These are phyloP conservation scores for Echinosophora koreensis DNA, from an alignment of 306 rosid genomes.

Conservation along the genomic window DNA sequence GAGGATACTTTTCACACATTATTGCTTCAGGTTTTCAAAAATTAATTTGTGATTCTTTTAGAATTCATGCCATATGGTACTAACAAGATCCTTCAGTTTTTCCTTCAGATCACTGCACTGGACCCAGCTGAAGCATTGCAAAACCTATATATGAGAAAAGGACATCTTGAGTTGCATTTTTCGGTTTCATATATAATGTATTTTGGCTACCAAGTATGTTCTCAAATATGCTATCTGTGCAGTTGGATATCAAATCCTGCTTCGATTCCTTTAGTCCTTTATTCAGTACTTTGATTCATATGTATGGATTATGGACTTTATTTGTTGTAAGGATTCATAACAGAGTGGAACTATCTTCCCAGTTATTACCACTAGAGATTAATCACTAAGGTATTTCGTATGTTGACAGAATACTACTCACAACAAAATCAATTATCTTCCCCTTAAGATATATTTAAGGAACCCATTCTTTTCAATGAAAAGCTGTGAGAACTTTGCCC, in stretches of 20 bases:
- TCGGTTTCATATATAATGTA: slow-evolving; percentile 28
- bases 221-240: slow-evolving; percentile 67
- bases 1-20: too few relatives aligned
- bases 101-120: slow-evolving; percentile 56
- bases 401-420: too few relatives aligned
- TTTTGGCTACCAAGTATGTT: slow-evolving; percentile 44
- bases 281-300: slow-evolving; percentile 11
- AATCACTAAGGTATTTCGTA: too few relatives aligned
- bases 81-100: slow-evolving; percentile 24
- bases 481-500: too few relatives aligned
- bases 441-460: too few relatives aligned
- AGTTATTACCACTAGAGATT: too few relatives aligned
- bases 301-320: too few relatives aligned
- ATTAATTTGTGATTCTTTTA: not conserved
- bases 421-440: too few relatives aligned
- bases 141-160: slow-evolving; percentile 73
- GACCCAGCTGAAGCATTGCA: slow-evolving; percentile 69
- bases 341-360: too few relatives aligned
- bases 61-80: slow-evolving; percentile 11
- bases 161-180: slow-evolving; percentile 30
- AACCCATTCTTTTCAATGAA: too few relatives aligned
- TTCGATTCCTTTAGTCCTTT: slow-evolving; percentile 21
- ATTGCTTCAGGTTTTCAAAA: too few relatives aligned
- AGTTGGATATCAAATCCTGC: slow-evolving; percentile 84
- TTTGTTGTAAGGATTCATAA: too few relatives aligned